Evolutionary conservation across 768 basidiomycete species (phyloP), one percentile per base, ranked within the genome.

Genomic region (Lanmaoa rubissima): DNA sequence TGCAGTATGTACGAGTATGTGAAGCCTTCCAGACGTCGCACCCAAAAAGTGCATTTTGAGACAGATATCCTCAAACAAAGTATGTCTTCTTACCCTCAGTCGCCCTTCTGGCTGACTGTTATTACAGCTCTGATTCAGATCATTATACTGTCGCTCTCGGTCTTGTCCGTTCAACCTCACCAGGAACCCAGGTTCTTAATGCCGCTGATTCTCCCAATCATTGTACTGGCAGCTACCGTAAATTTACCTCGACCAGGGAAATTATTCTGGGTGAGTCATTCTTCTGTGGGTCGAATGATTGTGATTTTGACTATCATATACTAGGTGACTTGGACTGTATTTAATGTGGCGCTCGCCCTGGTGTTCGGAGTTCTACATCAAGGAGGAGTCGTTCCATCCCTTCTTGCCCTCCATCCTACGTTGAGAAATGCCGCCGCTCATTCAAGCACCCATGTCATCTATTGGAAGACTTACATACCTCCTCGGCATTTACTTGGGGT

Each of bases 381-480:
- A 58, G 76, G 74, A 40, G 76, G 76, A 17, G 64, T 77, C n/a
- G 68, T 75, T n/a, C 76, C 70, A 6, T 77, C 76, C 26, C 66
- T 73, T 32, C 60, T 75, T 34, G 61, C 63, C 43, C 64, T 77
- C 8, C 72, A 73, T 52, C 67, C 67, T 10, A 40, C 42, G 14
- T 56, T 75, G 28, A 45, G 28, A 13, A 40, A 54, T 40, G 12
- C 57, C 8, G 14, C 49, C 9, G 2, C 60, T 17, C 46, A 24
- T 40, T 52, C 53, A 13, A 56, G 47, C 7, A 56, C 52, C n/a
- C 57, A 55, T 13, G 28, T 75, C 17, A 54, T 74, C 19, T 76
- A 74, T 42, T 77, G 76, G 76, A 77, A 74, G 59, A 77, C 73
- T 3, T 77, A 75, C 53, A 73, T 75, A 57, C 74, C 76, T 5